phyloP scores from a whole-genome alignment of 257 asterid genomes.

The Salvia miltiorrhiza region DNA sequence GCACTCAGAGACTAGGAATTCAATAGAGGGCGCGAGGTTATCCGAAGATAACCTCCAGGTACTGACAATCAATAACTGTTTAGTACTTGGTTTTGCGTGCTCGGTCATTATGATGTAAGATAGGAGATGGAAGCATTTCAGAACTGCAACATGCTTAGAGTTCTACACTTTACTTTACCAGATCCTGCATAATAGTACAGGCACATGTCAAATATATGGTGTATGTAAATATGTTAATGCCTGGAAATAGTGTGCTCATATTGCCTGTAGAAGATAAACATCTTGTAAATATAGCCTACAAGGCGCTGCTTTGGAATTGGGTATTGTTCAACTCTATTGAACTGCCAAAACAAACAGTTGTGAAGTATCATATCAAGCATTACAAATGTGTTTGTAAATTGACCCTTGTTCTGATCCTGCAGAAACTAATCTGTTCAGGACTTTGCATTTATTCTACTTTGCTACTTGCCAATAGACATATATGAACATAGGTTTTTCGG shows the following conservation, averaged over 20 bases:
- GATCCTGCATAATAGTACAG: neutral
- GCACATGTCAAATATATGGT: neutral
- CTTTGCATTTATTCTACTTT: neutral
- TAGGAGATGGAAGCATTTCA: constrained; percentile 13
- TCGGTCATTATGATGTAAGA: constrained; percentile 8
- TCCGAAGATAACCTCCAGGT: constrained; percentile 17
- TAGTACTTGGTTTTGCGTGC: neutral
- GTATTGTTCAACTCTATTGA: neutral
- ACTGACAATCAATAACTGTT: neutral
- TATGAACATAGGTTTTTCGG: neutral
- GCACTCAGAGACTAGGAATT: constrained; percentile 29
- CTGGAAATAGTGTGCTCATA: neutral
- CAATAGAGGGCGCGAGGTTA: neutral
- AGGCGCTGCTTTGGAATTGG: neutral
- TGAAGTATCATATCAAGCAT: neutral
- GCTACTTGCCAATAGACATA: neutral
- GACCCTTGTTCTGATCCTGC: neutral
- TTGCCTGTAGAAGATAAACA: neutral
- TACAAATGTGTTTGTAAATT: neutral
- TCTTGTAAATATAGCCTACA: constrained; percentile 6
- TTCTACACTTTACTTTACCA: neutral
- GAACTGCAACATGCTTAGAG: neutral
- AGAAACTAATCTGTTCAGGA: neutral
- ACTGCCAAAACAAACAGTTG: neutral
- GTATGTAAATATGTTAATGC: constrained; percentile 11